These are phyloP conservation scores for Trypethelium eluteriae DNA, from an alignment of 495 filamentous ascomycete species.

Conservation along the genomic window DNA sequence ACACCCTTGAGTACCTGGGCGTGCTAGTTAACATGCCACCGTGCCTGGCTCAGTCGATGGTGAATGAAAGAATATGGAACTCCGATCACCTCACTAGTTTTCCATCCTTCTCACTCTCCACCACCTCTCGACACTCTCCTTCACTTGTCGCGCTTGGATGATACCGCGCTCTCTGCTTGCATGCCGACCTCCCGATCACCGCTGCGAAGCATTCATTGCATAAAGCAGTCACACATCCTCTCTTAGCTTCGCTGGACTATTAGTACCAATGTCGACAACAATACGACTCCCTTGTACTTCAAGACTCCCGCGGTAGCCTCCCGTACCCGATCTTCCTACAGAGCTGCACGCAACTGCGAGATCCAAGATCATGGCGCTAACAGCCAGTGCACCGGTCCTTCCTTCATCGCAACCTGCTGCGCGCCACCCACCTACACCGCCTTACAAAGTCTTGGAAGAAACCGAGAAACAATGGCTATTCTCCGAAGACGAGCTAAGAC, in stretches of 20 bases:
- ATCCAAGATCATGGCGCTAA: not conserved
- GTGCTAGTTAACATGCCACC: too few species aligned
- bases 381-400: not conserved
- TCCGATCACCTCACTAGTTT: too few species aligned
- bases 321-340: not conserved
- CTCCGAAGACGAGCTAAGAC: slow-evolving; percentile 68
- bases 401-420: slow-evolving; percentile 27
- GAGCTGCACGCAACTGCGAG: not conserved
- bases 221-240: not conserved
- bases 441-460: slow-evolving; percentile 43
- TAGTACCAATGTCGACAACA: slow-evolving; percentile 7
- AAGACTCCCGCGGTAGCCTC: not conserved
- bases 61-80: too few species aligned
- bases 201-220: not conserved
- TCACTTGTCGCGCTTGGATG: too few species aligned
- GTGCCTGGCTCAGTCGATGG: too few species aligned
- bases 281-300: not conserved
- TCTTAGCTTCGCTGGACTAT: not conserved
- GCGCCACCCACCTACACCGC: slow-evolving; percentile 31
- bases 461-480: slow-evolving; percentile 80
- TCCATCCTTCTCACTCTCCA: too few species aligned
- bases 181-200: too few species aligned
- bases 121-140: too few species aligned
- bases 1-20: too few species aligned
- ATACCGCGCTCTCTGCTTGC: too few species aligned